Evolutionary conservation across 2,329 filamentous ascomycete species (phyloP).

Genomic region (Botrytis porri): DNA sequence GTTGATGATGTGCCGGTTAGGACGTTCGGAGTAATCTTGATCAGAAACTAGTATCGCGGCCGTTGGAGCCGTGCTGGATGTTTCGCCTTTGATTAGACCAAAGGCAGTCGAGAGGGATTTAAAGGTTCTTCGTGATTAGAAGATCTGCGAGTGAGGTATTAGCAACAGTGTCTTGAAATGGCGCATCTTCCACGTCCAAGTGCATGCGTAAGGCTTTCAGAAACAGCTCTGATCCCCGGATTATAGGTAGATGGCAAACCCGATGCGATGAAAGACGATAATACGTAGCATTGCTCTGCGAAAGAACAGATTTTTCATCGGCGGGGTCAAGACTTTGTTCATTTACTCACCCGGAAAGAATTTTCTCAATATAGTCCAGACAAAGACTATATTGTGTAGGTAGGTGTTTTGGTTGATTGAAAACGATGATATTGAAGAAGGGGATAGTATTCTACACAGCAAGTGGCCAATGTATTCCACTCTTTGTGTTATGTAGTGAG

Average conservation of each 20-base stretch:
- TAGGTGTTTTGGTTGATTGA: not conserved
- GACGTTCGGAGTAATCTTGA: conserved; percentile 67
- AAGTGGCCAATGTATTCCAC: not conserved
- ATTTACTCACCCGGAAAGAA: not conserved
- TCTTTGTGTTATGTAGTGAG: not conserved
- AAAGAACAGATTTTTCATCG: not conserved
- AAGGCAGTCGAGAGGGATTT: conserved; percentile 49
- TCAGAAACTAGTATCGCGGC: conserved; percentile 62
- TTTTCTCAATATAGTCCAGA: not conserved
- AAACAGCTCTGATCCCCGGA: not conserved
- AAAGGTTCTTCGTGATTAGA: conserved; percentile 1
- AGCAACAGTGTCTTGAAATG: conserved; percentile 15
- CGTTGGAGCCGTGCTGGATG: conserved; percentile 57
- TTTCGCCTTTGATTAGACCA: conserved; percentile 64
- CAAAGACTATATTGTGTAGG: not conserved
- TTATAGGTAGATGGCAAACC: not conserved
- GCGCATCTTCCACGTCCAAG: not conserved
- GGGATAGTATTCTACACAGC: not conserved
- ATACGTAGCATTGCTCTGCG: not conserved
- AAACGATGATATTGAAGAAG: not conserved
- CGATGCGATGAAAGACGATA: not conserved
- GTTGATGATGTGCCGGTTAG: conserved; percentile 66
- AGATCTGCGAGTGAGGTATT: conserved; percentile 17
- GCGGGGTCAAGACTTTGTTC: conserved; percentile 1
- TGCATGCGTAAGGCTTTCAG: not conserved